These are phyloP conservation scores for Pseudogymnoascus sp. DNA, from an alignment of 2,329 filamentous ascomycete species.

Conservation along the genomic window DNA sequence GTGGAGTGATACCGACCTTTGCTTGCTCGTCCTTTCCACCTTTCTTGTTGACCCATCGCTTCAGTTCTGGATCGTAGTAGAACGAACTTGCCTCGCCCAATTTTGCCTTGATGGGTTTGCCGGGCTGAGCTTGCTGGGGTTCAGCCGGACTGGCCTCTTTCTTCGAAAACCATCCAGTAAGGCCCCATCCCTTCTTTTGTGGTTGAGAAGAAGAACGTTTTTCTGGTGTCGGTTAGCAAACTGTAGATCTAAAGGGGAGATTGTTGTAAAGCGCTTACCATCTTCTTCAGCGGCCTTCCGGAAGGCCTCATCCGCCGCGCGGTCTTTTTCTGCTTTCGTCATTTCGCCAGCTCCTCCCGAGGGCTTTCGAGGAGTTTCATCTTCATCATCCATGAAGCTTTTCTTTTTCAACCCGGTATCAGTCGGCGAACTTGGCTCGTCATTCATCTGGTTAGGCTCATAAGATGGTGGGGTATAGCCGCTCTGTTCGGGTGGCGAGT, in stretches of 20 bases:
- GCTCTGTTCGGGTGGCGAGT: constrained; percentile 26
- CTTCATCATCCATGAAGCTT: constrained; percentile 73
- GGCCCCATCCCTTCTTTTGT: constrained; percentile 65
- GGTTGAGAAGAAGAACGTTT: constrained; percentile 47
- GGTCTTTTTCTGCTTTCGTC: constrained; percentile 59
- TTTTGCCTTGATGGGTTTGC: constrained; percentile 80
- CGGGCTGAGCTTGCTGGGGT: constrained; percentile 32
- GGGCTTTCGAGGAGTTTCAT: constrained; percentile 43
- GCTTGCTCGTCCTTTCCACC: constrained; percentile 53
- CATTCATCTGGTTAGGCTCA: constrained; percentile 44
- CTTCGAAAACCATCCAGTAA: constrained; percentile 73
- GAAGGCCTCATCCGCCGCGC: constrained; percentile 78
- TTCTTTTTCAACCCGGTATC: constrained; percentile 61
- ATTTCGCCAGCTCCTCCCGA: constrained; percentile 47
- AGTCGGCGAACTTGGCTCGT: constrained; percentile 32
- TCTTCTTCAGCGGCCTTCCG: constrained; percentile 72
- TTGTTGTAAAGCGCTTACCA: constrained; percentile 37
- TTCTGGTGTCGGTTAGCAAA: constrained; percentile 12
- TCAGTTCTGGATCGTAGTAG: constrained; percentile 89
- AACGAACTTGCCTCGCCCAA: constrained; percentile 90
- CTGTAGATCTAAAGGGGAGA: constrained; percentile 15
- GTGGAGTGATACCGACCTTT: constrained; percentile 60
- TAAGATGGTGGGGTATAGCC: constrained; percentile 56
- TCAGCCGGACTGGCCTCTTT: constrained; percentile 44
- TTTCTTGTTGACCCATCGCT: constrained; percentile 98